Evolutionary conservation across 2,329 filamentous ascomycete genomes (phyloP), one percentile per base, ranked within the genome.

Genomic region (Basipetospora chlamydospora): DNA sequence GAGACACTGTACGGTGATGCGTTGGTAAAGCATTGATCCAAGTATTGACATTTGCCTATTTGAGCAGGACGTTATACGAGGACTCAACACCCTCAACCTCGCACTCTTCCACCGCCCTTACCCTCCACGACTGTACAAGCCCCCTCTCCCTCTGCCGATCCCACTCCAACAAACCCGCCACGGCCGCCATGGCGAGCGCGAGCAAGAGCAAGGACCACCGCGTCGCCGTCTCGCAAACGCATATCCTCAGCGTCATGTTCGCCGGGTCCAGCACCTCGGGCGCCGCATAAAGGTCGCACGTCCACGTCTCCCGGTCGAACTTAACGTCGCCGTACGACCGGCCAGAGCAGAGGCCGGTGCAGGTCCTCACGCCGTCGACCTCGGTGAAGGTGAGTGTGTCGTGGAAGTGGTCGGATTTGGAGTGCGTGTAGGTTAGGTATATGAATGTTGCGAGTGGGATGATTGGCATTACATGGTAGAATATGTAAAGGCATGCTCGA

Each of bases 351-450:
- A 29, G 26, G 26, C 26, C 26, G 12, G 16, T 29, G 26, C 26
- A 29, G 12, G 6, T 29, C 26, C 16, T 29, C 10, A 13, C 26
- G 26, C 26, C 26, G n/a, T 29, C n/a, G n/a, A 29, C 26, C n/a
- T 29, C 26, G 26, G 26, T 6, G 26, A 29, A 29, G 26, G 26
- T 29, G 7, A 13, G 12, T 13, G 26, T 29, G 26, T 10, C 10
- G 26, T 13, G 12, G 26, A 29, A 29, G 26, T 29, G 26, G 16
- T 29, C 26, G 26, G 26, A 29, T 13, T 29, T 10, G 26, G 26
- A 29, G 26, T 29, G 26, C n/a, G n/a, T 29, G n/a, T 29, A 29
- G n/a, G 26, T 29, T 10, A 29, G 26, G 26, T 29, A 29, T 10
- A 29, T 29, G 26, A 29, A 29, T 10, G 26, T 13, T 13, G 26